These are phyloP conservation scores for Tuber magnatum DNA, from an alignment of 495 filamentous ascomycete species.

Conservation along the genomic window DNA sequence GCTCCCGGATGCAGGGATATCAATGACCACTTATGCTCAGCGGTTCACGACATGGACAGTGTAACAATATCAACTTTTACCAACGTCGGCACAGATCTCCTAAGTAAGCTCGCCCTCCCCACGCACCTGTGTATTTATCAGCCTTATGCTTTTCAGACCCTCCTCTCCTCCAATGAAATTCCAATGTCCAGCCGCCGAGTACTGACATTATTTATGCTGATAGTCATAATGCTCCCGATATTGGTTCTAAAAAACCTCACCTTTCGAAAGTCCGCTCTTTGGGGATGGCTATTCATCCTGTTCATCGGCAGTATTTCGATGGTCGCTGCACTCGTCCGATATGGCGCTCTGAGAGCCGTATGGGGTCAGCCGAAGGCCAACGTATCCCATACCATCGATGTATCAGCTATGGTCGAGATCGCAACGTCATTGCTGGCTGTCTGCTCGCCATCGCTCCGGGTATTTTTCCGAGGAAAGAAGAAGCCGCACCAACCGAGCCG, in stretches of 20 bases:
- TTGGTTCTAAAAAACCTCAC: constrained; percentile 9
- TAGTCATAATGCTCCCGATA: constrained; percentile 2
- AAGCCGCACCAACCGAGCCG: background rate
- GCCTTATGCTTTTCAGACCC: background rate
- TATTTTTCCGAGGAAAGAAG: background rate
- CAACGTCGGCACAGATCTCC: constrained; percentile 4
- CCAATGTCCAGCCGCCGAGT: background rate
- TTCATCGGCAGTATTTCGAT: constrained; percentile 42
- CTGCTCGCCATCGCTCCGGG: constrained; percentile 23
- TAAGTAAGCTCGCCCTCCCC: background rate
- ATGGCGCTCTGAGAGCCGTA: constrained; percentile 37
- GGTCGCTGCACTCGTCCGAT: constrained; percentile 41
- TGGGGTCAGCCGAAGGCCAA: constrained; percentile 37
- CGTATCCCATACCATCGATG: constrained; percentile 44
- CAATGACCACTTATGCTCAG: constrained; percentile 40
- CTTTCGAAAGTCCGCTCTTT: constrained; percentile 34
- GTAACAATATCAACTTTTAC: constrained; percentile 35
- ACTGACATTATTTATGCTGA: background rate
- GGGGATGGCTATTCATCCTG: constrained; percentile 41
- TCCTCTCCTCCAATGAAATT: background rate
- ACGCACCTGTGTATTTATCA: background rate
- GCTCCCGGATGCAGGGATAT: constrained; percentile 17
- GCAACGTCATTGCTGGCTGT: constrained; percentile 36
- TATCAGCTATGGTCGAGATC: constrained; percentile 43
- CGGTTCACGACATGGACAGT: constrained; percentile 40